These are phyloP conservation scores for Acarospora socialis DNA, from an alignment of 2,329 filamentous ascomycete genomes.

Conservation along the genomic window DNA sequence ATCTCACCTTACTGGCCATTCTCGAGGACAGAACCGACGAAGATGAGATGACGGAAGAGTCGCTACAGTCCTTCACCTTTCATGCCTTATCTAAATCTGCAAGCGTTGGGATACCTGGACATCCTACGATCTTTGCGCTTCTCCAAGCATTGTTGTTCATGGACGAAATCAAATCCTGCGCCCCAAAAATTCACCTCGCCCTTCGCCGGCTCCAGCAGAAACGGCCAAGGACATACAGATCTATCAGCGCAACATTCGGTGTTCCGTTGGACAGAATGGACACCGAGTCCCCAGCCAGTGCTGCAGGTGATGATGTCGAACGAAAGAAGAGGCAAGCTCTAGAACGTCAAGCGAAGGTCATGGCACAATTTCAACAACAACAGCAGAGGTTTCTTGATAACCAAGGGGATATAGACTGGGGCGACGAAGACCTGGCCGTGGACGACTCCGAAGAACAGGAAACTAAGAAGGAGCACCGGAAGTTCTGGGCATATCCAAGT, in stretches of 20 bases:
- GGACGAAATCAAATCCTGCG: conserved; percentile 66
- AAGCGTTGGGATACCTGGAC: conserved; percentile 23
- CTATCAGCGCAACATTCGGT: conserved; percentile 42
- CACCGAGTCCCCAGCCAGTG: conserved; percentile 63
- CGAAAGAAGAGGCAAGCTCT: conserved; percentile 81
- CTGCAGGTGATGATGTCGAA: conserved; percentile 38
- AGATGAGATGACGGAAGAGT: conserved; percentile 33
- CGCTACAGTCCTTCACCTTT: conserved; percentile 51
- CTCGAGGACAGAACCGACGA: conserved; percentile 60
- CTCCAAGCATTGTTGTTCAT: conserved; percentile 43
- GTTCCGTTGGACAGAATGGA: conserved; percentile 66
- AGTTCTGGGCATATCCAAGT: conserved; percentile 76
- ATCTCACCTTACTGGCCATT: conserved; percentile 73
- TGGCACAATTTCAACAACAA: conserved; percentile 96
- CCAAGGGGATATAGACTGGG: conserved; percentile 79
- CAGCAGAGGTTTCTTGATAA: conserved; percentile 89
- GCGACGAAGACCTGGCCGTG: conserved; percentile 63
- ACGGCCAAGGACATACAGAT: conserved; percentile 57
- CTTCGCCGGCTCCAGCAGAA: conserved; percentile 75
- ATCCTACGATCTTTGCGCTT: conserved; percentile 37
- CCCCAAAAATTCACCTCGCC: conserved; percentile 71
- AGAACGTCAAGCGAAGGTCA: conserved; percentile 80
- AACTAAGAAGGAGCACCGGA: conserved; percentile 51
- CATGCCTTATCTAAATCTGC: conserved; percentile 53
- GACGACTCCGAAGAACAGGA: conserved; percentile 36